A percentile compares a stretch with the other conserved stretches of the same genome.
Evolutionary conservation across 176 grass and related monocot genomes (phyloP).

Genomic region (Stipa capillata): DNA sequence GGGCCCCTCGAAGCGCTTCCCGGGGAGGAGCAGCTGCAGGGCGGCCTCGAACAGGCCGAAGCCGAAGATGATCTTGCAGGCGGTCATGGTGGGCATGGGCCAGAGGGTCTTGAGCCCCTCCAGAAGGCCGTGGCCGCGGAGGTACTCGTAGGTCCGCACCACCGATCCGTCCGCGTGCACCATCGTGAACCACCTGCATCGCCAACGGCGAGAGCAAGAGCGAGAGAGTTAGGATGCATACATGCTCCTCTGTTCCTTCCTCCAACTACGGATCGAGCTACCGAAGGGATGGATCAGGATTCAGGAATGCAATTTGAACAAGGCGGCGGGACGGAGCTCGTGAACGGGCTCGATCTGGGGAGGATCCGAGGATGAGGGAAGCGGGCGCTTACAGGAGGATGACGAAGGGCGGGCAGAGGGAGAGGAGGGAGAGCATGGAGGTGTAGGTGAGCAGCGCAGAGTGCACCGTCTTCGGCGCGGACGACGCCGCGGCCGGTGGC

Average conservation of each 20-base stretch:
- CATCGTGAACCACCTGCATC: constrained; percentile 93
- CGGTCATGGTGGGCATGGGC: constrained; percentile 59
- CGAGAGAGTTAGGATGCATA: not conserved
- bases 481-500: too few species aligned
- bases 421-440: constrained; percentile 89
- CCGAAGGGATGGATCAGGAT: not conserved
- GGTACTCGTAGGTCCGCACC: constrained; percentile 59
- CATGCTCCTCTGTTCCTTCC: not conserved
- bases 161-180: constrained; percentile 92
- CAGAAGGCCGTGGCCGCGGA: constrained; percentile 45
- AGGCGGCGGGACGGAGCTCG: not conserved
- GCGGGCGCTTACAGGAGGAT: constrained; percentile 73
- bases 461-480: constrained; percentile 56
- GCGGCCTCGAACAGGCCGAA: constrained; percentile 88
- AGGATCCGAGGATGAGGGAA: not conserved
- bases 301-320: not conserved
- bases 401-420: constrained; percentile 95
- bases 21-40: constrained; percentile 83
- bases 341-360: not conserved
- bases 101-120: constrained; percentile 74
- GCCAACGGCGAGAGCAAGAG: not conserved
- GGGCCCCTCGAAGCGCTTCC: constrained; percentile 83
- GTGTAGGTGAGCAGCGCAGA: constrained; percentile 75
- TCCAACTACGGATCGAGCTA: not conserved
- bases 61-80: constrained; percentile 92